A percentile compares a stretch with the other conserved stretches of the same genome.
Evolutionary conservation across 805 yeast genomes (phyloP).

Genomic region (Saturnispora zaruensis): DNA sequence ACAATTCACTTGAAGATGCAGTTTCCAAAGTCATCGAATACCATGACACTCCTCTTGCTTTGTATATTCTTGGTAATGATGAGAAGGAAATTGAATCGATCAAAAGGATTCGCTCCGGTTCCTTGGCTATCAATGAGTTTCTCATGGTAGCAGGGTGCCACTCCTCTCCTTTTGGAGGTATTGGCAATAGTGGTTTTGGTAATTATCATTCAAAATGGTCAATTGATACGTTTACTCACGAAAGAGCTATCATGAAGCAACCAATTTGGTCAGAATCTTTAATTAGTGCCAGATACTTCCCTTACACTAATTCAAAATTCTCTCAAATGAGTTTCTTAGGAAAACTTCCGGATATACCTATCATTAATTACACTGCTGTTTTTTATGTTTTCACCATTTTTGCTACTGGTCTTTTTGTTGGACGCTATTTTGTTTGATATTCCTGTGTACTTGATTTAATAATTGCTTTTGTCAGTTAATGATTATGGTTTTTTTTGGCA

Average conservation of each 20-base stretch:
- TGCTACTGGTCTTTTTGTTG: slow-evolving; percentile 10
- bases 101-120: slow-evolving; percentile 62
- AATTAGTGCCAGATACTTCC: slow-evolving; percentile 56
- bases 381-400: slow-evolving; percentile 1
- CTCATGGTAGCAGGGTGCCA: slow-evolving; percentile 58
- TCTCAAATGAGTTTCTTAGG: slow-evolving; percentile 8
- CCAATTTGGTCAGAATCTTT: slow-evolving; percentile 58
- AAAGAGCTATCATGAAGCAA: slow-evolving; percentile 57
- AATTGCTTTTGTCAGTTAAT: not conserved
- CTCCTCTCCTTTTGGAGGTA: slow-evolving; percentile 81
- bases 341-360: slow-evolving; percentile 14
- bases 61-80: slow-evolving; percentile 54
- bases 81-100: slow-evolving; percentile 42
- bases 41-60: slow-evolving; percentile 76
- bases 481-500: not conserved
- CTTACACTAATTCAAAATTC: slow-evolving; percentile 34
- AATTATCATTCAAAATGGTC: slow-evolving; percentile 70
- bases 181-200: slow-evolving; percentile 80
- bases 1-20: slow-evolving; percentile 32
- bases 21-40: slow-evolving; percentile 34
- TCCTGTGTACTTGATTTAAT: not conserved
- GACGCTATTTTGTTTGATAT: not conserved
- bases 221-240: slow-evolving; percentile 66
- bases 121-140: slow-evolving; percentile 57
- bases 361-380: not conserved